Evolutionary conservation across 1,284 basidiomycete species (phyloP).

Genomic region (Malassezia japonica): DNA sequence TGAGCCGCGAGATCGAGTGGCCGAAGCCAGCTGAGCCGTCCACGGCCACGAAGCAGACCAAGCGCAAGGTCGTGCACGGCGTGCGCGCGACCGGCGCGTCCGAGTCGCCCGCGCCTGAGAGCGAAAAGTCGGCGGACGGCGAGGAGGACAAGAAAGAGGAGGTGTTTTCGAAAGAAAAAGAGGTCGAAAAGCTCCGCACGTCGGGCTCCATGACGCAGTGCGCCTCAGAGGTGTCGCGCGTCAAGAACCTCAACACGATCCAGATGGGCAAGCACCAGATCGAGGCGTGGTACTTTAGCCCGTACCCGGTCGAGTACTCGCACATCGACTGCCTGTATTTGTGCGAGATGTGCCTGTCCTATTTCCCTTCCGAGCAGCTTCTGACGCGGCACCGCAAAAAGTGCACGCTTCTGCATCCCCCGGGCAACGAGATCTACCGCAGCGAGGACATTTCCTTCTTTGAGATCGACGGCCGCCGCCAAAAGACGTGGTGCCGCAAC

Average conservation of each 20-base stretch:
- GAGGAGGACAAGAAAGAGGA: slow-evolving; percentile 37
- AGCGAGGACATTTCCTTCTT: slow-evolving; percentile 93
- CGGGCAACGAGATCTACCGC: slow-evolving; percentile 98
- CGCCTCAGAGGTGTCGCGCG: slow-evolving; percentile 88
- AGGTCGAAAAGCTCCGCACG: slow-evolving; percentile 95
- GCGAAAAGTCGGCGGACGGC: slow-evolving; percentile 54
- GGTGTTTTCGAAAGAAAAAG: slow-evolving; percentile 77
- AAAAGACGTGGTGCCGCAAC: slow-evolving; percentile 94
- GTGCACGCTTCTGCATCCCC: slow-evolving; percentile 87
- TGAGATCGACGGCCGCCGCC: slow-evolving; percentile 93
- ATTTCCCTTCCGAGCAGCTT: slow-evolving; percentile 33
- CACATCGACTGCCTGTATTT: slow-evolving; percentile 89
- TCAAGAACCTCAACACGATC: slow-evolving; percentile 94
- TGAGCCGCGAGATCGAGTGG: slow-evolving; percentile 84
- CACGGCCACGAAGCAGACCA: slow-evolving; percentile 50
- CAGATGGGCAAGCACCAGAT: slow-evolving; percentile 94
- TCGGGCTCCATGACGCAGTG: slow-evolving; percentile 98
- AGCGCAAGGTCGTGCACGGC: slow-evolving; percentile 34
- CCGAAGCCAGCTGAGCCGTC: slow-evolving; percentile 56
- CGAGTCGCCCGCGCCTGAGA: slow-evolving; percentile 53
- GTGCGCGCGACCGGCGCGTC: slow-evolving; percentile 48
- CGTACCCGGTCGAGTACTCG: slow-evolving; percentile 95
- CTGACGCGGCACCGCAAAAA: slow-evolving; percentile 67
- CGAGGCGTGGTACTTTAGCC: slow-evolving; percentile 98
- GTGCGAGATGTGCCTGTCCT: slow-evolving; percentile 79